Evolutionary conservation across 352 stramenopile genomes (phyloP), one percentile per base, ranked within the genome.

Genomic region (Pythium apleroticum): DNA sequence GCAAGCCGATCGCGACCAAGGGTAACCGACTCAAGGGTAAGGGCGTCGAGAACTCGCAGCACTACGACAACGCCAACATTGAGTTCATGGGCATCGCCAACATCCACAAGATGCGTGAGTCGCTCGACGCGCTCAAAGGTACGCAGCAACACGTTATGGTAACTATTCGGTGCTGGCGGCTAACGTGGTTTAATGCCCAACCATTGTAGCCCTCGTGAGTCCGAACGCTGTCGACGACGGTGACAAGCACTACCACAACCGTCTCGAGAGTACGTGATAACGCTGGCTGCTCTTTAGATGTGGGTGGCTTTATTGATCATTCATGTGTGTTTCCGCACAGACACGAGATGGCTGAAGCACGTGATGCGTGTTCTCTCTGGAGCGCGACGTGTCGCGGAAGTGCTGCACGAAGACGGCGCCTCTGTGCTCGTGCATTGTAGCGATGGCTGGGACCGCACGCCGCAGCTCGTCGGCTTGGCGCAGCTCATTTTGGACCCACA

Each of bases 51-150:
- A 98, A 98, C 74, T 97, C 92, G 17, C 93, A 96, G 66, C 89
- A 98, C 72, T 99, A 99, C 73, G 84, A 96, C 53, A 96, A 97
- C 52, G 88, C 90, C 12, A 96, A 90, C 3, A 89, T 99, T 49
- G 93, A 98, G 58, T 99, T 99, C 76, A 97, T 98, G 85, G 96
- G 97, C 24, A 99, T 99, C 68, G 95, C 91, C 17, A 99, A 99
- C 73, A 99, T 99, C 67, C 97, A 99, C 84, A 97, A 97, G 58
- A 98, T 99, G 80, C 95, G 97, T 52, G 93, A 99, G 68, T 96
- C 92, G 0, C 85, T 99, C 62, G 88, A 97, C 66, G 72, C 76
- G 14, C 62, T 98, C 4, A 88, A 92, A 61, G 69, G 84, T 93
- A 66, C 48, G 80, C n/a, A 17, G 10, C 5, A 50, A 12, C 19